A percentile compares a stretch with the other conserved stretches of the same genome.
These are phyloP conservation scores for Colletotrichum sansevieriae DNA, from an alignment of 2,329 filamentous ascomycete genomes.

Conservation along the genomic window DNA sequence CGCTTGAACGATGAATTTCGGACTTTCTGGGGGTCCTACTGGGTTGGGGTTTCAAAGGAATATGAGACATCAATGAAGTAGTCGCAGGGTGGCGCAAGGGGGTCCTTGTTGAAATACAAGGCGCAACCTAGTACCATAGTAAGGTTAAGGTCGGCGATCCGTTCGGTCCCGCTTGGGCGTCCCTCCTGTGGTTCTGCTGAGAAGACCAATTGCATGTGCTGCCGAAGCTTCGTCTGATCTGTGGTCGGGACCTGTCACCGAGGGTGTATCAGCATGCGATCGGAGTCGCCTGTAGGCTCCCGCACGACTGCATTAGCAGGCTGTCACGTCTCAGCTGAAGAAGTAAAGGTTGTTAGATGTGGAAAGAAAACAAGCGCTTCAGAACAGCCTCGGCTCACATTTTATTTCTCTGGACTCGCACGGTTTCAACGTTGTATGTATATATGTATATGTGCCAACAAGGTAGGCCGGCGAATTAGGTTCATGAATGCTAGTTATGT, in stretches of 20 bases:
- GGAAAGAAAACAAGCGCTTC: no score
- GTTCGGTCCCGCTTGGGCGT: not conserved
- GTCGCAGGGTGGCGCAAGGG: not conserved
- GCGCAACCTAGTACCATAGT: no score
- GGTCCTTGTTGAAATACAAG: not conserved
- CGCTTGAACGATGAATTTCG: not conserved
- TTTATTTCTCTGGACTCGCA: no score
- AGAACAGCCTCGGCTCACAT: no score
- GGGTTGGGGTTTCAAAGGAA: not conserved
- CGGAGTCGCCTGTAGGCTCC: not conserved
- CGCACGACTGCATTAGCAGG: no score
- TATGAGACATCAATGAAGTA: constrained; percentile 1
- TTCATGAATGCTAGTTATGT: not conserved
- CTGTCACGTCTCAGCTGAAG: no score
- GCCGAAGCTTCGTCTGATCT: constrained; percentile 32
- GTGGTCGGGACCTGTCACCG: constrained; percentile 3
- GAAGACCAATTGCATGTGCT: not conserved
- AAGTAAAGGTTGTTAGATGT: no score
- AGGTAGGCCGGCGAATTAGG: no score
- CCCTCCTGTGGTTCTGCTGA: not conserved
- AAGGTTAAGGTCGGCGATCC: not conserved
- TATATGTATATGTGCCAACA: no score
- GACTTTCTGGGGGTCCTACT: not conserved
- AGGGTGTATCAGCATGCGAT: constrained; percentile 25
- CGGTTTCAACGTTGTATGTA: no score